A percentile compares a stretch with the other conserved stretches of the same genome.
Evolutionary conservation across 2,329 filamentous ascomycete species (phyloP).

Genomic region (Neophaeococcomyces aloes): DNA sequence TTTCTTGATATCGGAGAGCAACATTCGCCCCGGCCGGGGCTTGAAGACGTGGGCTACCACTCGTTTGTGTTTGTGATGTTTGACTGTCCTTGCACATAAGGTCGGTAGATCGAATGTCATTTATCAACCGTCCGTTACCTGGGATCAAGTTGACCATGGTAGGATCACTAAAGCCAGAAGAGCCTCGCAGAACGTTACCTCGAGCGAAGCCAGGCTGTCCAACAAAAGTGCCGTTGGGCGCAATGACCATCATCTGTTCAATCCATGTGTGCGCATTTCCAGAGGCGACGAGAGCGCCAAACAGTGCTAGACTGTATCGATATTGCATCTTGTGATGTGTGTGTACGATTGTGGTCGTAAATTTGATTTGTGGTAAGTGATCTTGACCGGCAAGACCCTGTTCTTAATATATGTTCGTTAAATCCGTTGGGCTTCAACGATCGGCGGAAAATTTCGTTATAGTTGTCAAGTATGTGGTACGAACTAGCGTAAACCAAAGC

Average conservation of each 20-base stretch:
- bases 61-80: constrained; percentile 47
- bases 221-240: constrained; percentile 61
- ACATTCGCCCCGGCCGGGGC: constrained; percentile 51
- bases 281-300: constrained; percentile 24
- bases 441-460: background rate
- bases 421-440: background rate
- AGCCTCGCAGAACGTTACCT: constrained; percentile 51
- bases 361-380: background rate
- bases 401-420: background rate
- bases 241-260: constrained; percentile 62
- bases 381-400: constrained; percentile 9
- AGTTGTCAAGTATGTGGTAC: background rate
- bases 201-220: constrained; percentile 65
- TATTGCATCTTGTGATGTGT: constrained; percentile 10
- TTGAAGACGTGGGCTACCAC: constrained; percentile 52
- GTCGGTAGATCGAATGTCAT: constrained; percentile 40
- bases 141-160: constrained; percentile 56
- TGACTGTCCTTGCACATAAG: constrained; percentile 56
- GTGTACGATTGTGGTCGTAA: background rate
- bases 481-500: background rate
- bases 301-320: constrained; percentile 8
- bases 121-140: constrained; percentile 37
- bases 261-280: constrained; percentile 65
- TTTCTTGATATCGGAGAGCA: constrained; percentile 60
- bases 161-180: constrained; percentile 47